Conservation (phyloP, 2,329 filamentous ascomycete species). For the Pseudocercospora cruenta region DNA sequence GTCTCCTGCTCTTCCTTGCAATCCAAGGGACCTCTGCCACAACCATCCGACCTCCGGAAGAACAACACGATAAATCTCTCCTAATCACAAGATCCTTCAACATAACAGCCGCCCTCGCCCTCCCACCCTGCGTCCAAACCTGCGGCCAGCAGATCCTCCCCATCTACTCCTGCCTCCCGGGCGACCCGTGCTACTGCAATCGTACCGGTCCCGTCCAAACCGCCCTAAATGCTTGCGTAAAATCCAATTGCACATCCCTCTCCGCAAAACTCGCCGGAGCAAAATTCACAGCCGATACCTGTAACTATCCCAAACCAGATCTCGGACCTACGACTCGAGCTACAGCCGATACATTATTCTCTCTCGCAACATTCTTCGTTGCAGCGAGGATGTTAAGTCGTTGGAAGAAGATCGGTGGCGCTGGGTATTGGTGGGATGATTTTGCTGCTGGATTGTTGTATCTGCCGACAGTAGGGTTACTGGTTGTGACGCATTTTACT, state of each 20-base stretch:
- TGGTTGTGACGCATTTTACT: constrained; percentile 23
- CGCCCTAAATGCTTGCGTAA: background rate
- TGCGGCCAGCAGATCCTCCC: constrained; percentile 10
- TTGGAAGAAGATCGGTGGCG: background rate
- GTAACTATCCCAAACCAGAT: background rate
- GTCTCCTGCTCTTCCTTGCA: background rate
- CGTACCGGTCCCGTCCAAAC: background rate
- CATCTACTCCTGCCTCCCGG: background rate
- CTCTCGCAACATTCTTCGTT: constrained; percentile 8
- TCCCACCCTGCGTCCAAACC: constrained; percentile 3
- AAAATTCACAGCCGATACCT: constrained; percentile 5
- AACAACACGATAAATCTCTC: background rate
- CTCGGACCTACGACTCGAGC: background rate
- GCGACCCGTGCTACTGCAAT: constrained; percentile 14
- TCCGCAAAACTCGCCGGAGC: constrained; percentile 5
- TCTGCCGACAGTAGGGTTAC: constrained; percentile 18
- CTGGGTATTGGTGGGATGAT: constrained; percentile 8
- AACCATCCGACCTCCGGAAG: background rate
- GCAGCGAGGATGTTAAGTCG: constrained; percentile 9
- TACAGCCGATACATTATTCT: constrained; percentile 6
- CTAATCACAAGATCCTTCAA: background rate
- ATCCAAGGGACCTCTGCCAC: background rate
- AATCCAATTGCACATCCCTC: background rate
- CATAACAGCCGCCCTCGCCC: background rate
- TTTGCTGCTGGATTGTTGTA: background rate